These are phyloP conservation scores for Phytophthora nicotianae DNA, from an alignment of 352 stramenopile species.

Conservation along the genomic window DNA sequence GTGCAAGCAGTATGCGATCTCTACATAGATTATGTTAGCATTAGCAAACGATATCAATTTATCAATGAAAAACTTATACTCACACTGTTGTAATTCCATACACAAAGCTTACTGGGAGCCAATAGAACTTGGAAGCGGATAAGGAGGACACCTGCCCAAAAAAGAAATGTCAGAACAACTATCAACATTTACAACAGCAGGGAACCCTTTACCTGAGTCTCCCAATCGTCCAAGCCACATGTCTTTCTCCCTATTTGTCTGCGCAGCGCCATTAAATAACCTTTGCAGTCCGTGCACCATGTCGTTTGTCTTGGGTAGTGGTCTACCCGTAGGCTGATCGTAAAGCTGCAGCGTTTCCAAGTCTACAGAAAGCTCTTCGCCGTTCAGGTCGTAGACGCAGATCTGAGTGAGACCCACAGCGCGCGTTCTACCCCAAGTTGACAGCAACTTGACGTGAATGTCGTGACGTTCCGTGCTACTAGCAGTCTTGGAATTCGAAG, in stretches of 20 bases:
- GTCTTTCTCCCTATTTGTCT: conserved; percentile 72
- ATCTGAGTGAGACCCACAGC: conserved; percentile 71
- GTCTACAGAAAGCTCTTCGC: conserved; percentile 58
- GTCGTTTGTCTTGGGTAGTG: conserved; percentile 64
- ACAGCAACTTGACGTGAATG: conserved; percentile 70
- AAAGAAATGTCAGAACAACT: not conserved
- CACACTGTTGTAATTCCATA: conserved; percentile 83
- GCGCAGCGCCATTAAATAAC: conserved; percentile 62
- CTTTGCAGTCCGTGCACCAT: conserved; percentile 65
- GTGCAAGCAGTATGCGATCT: conserved; percentile 54
- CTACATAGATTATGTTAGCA: not conserved
- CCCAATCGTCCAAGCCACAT: conserved; percentile 80
- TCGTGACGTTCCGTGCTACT: conserved; percentile 22
- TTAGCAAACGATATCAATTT: not conserved
- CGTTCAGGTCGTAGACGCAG: conserved; percentile 67
- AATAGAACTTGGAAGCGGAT: conserved; percentile 54
- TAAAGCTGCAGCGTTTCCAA: conserved; percentile 54
- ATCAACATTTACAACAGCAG: not conserved
- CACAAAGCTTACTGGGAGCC: conserved; percentile 63
- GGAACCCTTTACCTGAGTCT: conserved; percentile 24
- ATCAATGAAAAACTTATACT: not conserved
- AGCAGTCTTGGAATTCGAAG: not conserved
- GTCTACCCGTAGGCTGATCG: conserved; percentile 45
- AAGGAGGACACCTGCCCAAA: conserved; percentile 52
- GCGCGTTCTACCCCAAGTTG: conserved; percentile 66